Percentiles rank a stretch among this genome's conserved stretches.
Evolutionary conservation across 2,329 filamentous ascomycete genomes (phyloP).

Genomic region (Cylindrodendrum hubeiense): DNA sequence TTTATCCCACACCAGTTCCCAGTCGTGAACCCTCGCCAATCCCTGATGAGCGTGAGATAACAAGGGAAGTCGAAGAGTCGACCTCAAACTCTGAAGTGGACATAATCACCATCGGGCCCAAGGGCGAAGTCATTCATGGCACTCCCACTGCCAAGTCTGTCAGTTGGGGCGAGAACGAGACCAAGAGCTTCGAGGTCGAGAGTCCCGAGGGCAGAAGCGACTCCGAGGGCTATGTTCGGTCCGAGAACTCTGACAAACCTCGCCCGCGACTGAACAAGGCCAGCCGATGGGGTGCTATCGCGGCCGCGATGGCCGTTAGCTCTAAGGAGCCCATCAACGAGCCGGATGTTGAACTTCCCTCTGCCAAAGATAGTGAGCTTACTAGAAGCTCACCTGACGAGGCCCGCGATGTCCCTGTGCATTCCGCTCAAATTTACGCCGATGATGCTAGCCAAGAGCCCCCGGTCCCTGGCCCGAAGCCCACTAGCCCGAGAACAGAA

Average conservation of each 20-base stretch:
- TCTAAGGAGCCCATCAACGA: slow-evolving; percentile 53
- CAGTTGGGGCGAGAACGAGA: slow-evolving; percentile 75
- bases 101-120: slow-evolving; percentile 54
- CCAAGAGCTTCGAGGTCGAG: slow-evolving; percentile 72
- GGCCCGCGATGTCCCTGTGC: slow-evolving; percentile 32
- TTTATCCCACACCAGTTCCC: slow-evolving; percentile 68
- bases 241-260: slow-evolving; percentile 44
- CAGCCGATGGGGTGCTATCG: slow-evolving; percentile 65
- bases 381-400: slow-evolving; percentile 32
- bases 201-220: slow-evolving; percentile 63
- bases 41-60: slow-evolving; percentile 38
- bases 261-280: slow-evolving; percentile 54
- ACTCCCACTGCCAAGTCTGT: slow-evolving; percentile 64
- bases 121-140: slow-evolving; percentile 56
- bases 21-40: slow-evolving; percentile 59
- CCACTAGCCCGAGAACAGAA: slow-evolving; percentile 57
- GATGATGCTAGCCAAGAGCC: slow-evolving; percentile 60
- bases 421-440: slow-evolving; percentile 40
- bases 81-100: slow-evolving; percentile 42
- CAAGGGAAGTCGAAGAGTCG: slow-evolving; percentile 32
- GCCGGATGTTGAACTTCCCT: slow-evolving; percentile 40
- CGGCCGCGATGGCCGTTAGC: slow-evolving; percentile 61
- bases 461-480: slow-evolving; percentile 70
- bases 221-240: slow-evolving; percentile 45
- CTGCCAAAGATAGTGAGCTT: slow-evolving; percentile 21